Conservation (phyloP, 352 stramenopile genomes). For the Phytophthora pisi region DNA sequence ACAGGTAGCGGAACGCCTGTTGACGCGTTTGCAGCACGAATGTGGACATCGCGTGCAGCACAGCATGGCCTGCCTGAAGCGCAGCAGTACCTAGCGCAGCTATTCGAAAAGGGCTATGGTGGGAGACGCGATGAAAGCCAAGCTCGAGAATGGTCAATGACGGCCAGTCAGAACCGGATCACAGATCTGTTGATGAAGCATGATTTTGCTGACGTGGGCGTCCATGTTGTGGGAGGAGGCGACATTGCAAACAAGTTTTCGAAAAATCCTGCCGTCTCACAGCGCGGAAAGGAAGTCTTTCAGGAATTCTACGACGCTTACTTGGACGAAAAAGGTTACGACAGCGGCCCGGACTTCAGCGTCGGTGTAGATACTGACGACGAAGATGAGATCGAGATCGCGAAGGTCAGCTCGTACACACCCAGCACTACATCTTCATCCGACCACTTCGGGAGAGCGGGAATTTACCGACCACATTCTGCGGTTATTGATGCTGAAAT, state of each 20-base stretch:
- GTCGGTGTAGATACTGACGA: conserved; percentile 8
- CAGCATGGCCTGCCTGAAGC: conserved; percentile 40
- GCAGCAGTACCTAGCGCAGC: conserved; percentile 32
- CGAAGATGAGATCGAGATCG: conserved; percentile 2
- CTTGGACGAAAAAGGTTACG: conserved; percentile 18
- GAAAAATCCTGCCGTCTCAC: conserved; percentile 4
- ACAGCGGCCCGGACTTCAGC: not conserved
- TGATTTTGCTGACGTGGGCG: conserved; percentile 23
- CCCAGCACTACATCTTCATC: conserved; percentile 16
- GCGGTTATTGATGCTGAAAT: conserved; percentile 39
- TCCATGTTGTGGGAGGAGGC: conserved; percentile 4
- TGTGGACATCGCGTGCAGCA: conserved; percentile 45
- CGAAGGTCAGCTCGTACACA: conserved; percentile 23
- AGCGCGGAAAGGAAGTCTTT: conserved; percentile 29
- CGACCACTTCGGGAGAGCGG: conserved; percentile 2
- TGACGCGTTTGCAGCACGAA: conserved; percentile 32
- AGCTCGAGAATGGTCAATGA: conserved; percentile 28
- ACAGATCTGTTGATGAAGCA: conserved; percentile 19
- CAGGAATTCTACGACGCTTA: conserved; percentile 31
- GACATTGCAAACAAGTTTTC: conserved; percentile 18
- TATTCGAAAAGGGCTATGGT: conserved; percentile 35
- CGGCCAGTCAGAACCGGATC: conserved; percentile 26
- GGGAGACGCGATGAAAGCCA: conserved; percentile 29
- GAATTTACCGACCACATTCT: conserved; percentile 28
- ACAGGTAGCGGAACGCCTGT: conserved; percentile 32